Conservation (phyloP, 108 stramenopile species). For the Schizochytrium sp. region DNA sequence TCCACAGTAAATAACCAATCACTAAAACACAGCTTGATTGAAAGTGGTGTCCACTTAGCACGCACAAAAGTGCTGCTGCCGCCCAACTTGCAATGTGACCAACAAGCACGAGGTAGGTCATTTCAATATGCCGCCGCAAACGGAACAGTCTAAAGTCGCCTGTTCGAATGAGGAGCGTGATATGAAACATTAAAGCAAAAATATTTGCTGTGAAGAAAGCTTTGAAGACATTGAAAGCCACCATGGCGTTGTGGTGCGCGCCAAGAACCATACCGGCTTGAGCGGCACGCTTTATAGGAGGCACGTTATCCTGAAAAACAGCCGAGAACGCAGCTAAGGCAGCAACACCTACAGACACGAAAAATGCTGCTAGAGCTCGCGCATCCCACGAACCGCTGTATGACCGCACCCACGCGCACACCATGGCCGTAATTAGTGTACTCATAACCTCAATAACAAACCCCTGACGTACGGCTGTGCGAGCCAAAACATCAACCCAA, state of each 20-base stretch:
- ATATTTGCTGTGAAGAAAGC: conserved; percentile 19
- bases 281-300: conserved; percentile 32
- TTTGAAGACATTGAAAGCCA: conserved; percentile 45
- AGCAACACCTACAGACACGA: conserved; percentile 16
- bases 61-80: conserved; percentile 29
- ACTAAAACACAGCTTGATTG: not conserved
- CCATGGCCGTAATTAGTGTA: not conserved
- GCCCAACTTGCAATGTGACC: conserved; percentile 19
- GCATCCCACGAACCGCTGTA: conserved; percentile 51
- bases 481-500: not conserved
- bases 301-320: conserved; percentile 40
- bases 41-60: conserved; percentile 38
- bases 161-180: conserved; percentile 7
- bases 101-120: conserved; percentile 34
- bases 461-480: not conserved
- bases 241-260: conserved; percentile 57
- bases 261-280: conserved; percentile 53
- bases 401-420: conserved; percentile 57
- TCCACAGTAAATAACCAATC: conserved; percentile 46
- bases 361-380: conserved; percentile 50
- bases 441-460: not conserved
- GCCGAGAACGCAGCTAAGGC: conserved; percentile 17
- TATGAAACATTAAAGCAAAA: conserved; percentile 8
- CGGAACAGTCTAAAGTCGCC: conserved; percentile 21
- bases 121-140: conserved; percentile 16